A percentile compares a stretch with the other conserved stretches of the same genome.
Evolutionary conservation across 441 rosid genomes (phyloP).

Genomic region (Manihot esculenta): DNA sequence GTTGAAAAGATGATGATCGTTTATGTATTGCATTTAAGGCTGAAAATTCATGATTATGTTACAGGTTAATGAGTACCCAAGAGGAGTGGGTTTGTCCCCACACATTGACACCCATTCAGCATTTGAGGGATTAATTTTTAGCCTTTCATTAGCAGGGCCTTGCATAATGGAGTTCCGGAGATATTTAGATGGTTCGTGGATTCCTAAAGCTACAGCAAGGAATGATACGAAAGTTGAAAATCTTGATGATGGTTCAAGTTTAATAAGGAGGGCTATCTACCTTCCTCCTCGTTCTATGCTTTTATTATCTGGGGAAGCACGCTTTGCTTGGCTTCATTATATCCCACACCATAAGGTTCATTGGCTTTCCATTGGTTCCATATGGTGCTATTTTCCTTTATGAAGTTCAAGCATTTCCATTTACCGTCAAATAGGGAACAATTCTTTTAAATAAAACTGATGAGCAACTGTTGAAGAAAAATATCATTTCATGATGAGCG

Average conservation of each 20-base stretch:
- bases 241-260: slow-evolving; percentile 30
- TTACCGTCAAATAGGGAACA: background rate
- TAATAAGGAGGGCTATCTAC: slow-evolving; percentile 62
- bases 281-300: slow-evolving; percentile 96
- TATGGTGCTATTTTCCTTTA: background rate
- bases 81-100: slow-evolving; percentile 94
- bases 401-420: background rate
- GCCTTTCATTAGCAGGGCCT: slow-evolving; percentile 96
- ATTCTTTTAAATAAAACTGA: background rate
- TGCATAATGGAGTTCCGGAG: slow-evolving; percentile 95
- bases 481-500: background rate
- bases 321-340: slow-evolving; percentile 95
- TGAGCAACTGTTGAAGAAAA: background rate
- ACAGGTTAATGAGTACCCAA: slow-evolving; percentile 93
- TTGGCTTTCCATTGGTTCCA: background rate
- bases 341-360: slow-evolving; percentile 86
- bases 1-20: background rate
- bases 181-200: slow-evolving; percentile 53
- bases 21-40: slow-evolving; percentile 19
- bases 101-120: slow-evolving; percentile 99
- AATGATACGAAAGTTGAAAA: slow-evolving; percentile 36
- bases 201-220: slow-evolving; percentile 34
- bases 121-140: slow-evolving; percentile 83
- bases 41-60: slow-evolving; percentile 28
- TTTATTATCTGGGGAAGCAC: slow-evolving; percentile 84